Percentiles rank a stretch among this genome's conserved stretches.
Conservation (phyloP, 2,329 filamentous ascomycete genomes). For the Monascus ruber region DNA sequence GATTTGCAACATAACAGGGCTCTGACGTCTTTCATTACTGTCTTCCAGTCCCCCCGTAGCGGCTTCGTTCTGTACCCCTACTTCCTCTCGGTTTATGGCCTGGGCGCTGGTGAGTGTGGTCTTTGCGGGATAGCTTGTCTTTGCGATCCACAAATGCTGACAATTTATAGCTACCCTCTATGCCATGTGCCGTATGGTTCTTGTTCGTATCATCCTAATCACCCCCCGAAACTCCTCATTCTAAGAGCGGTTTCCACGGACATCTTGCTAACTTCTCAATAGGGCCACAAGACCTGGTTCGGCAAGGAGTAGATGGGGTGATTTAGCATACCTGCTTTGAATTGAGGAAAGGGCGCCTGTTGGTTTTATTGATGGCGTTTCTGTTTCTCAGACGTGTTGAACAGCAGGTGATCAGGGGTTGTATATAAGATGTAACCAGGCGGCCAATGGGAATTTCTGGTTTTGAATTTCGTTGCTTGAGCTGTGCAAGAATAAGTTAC, state of each 20-base stretch:
- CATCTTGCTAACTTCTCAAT: slow-evolving; percentile 11
- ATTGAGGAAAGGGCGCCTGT: slow-evolving; percentile 6
- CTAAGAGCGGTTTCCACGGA: neutral
- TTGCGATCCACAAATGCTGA: slow-evolving; percentile 1
- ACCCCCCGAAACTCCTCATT: slow-evolving; percentile 12
- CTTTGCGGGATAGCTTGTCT: neutral
- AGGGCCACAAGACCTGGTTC: slow-evolving; percentile 57
- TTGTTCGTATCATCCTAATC: slow-evolving; percentile 22
- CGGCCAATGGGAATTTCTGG: slow-evolving; percentile 19
- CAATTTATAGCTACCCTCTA: slow-evolving; percentile 24
- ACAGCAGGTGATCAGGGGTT: slow-evolving; percentile 19
- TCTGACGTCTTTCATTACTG: too few species aligned
- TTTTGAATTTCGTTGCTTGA: neutral
- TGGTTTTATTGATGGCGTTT: slow-evolving; percentile 16
- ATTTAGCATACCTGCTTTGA: slow-evolving; percentile 3
- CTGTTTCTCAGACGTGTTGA: slow-evolving; percentile 19
- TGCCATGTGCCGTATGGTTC: slow-evolving; percentile 33
- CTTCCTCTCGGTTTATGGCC: slow-evolving; percentile 41
- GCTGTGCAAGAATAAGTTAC: too few species aligned
- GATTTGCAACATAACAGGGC: too few species aligned
- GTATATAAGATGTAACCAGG: slow-evolving; percentile 25
- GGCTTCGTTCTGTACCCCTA: slow-evolving; percentile 50
- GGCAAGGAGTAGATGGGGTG: slow-evolving; percentile 19
- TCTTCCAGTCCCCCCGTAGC: slow-evolving; percentile 18
- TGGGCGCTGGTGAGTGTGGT: slow-evolving; percentile 35